Evolutionary conservation across 2,329 filamentous ascomycete genomes (phyloP), one percentile per base, ranked within the genome.

Genomic region (Ophiobolus disseminans): DNA sequence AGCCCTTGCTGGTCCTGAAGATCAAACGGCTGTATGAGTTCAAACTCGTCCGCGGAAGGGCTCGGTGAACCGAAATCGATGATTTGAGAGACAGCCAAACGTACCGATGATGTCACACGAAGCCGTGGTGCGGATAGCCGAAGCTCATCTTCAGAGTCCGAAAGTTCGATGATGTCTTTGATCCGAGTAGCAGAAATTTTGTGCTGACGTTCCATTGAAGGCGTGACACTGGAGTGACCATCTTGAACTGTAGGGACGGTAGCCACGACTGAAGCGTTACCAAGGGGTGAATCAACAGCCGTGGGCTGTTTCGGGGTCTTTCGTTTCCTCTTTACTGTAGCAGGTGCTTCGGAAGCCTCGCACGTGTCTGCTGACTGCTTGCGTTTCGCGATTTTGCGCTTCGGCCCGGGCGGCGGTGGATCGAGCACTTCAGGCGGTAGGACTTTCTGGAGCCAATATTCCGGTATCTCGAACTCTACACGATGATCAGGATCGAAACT

Each of bases 381-480:
- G 4, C 61, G 53, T 34, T 62, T 62, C 3, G 26, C 14, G 35
- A 45, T 23, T 25, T 50, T 57, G 17, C 49, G 41, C 19, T 45
- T 56, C 8, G 52, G 31, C 17, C 14, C 35, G 20, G 50, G n/a
- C 4, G 50, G 20, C 10, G 60, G 50, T 9, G 58, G 60, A 21
- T 65, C 44, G 5, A 69, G 39, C 1, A 63, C 36, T 1, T 65
- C 58, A 3, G 31, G 25, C 4, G 67, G 66, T 2, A 77, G 59
- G 1, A 60, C 65, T 31, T 62, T 57, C 5, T 57, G 45, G 10
- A 76, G 55, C 30, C 73, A 57, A 35, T 66, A 73, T 9, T 62
- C 54, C 0, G 72, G 65, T 11, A 76, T 60, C 31, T 73, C 70
- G n/a, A 60, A 65, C 22, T 75, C 70, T 3, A 76, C 65, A 4